These are phyloP conservation scores for Byssochlamys sp. DNA, from an alignment of 2,329 filamentous ascomycete genomes.

Conservation along the genomic window DNA sequence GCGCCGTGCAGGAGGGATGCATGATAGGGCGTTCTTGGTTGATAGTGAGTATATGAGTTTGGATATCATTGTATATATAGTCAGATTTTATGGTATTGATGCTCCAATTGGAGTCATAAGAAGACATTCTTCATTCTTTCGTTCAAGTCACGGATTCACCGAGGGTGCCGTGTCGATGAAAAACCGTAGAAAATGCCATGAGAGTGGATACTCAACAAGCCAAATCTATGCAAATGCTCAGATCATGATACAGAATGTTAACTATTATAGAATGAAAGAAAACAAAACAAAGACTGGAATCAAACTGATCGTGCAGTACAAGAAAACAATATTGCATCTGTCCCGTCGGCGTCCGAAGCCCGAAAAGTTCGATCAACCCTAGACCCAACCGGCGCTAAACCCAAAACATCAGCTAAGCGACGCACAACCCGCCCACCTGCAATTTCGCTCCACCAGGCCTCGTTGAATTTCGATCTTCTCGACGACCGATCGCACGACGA, in stretches of 20 bases:
- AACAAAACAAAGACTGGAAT: neutral
- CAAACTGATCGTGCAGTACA: neutral
- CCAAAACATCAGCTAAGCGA: slow-evolving; percentile 31
- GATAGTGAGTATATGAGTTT: neutral
- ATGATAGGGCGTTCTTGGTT: neutral
- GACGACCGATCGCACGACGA: slow-evolving; percentile 24
- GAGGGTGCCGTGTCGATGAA: no score
- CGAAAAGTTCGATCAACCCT: slow-evolving; percentile 16
- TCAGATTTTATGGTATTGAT: neutral
- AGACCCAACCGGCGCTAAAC: slow-evolving; percentile 22
- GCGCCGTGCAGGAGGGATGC: neutral
- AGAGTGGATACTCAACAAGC: neutral
- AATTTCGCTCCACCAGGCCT: slow-evolving; percentile 32
- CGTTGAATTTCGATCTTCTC: slow-evolving; percentile 32
- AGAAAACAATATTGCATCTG: no score
- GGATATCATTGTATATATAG: neutral
- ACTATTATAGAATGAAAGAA: neutral
- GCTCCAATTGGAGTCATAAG: neutral
- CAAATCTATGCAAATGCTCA: neutral
- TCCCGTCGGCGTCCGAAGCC: neutral
- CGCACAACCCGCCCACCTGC: slow-evolving; percentile 32
- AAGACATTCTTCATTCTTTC: neutral
- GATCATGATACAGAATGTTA: neutral
- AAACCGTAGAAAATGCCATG: no score
- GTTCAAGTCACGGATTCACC: no score